Percentiles rank a stretch among this genome's conserved stretches.
Conservation (phyloP, 192 early-diverging fungal genomes). For the Mortierella antarctica region DNA sequence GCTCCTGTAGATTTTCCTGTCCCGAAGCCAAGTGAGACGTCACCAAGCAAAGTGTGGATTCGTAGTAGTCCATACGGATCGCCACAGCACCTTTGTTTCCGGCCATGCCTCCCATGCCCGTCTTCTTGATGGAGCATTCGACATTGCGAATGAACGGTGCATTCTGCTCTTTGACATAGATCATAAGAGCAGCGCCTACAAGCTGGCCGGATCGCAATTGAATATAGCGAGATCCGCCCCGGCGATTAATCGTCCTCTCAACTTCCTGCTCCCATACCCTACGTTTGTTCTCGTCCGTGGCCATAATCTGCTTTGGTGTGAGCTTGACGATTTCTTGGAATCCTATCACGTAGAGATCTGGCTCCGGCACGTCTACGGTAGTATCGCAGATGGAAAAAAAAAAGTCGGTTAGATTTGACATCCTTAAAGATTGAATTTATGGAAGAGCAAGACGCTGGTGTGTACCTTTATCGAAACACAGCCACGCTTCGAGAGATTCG, state of each 20-base stretch:
- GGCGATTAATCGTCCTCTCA: slow-evolving; percentile 59
- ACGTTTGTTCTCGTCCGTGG: slow-evolving; percentile 50
- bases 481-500: slow-evolving; percentile 75
- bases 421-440: background rate
- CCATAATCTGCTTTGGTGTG: slow-evolving; percentile 66
- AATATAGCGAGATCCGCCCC: slow-evolving; percentile 70
- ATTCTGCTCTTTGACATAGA: slow-evolving; percentile 81
- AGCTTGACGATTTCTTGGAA: slow-evolving; percentile 99
- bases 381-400: background rate
- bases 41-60: slow-evolving; percentile 91
- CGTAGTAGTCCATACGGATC: slow-evolving; percentile 85
- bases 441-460: background rate
- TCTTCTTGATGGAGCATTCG: slow-evolving; percentile 88
- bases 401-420: background rate
- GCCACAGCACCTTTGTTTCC: slow-evolving; percentile 99
- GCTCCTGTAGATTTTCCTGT: slow-evolving; percentile 73
- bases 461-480: slow-evolving; percentile 57
- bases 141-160: slow-evolving; percentile 81
- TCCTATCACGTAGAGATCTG: slow-evolving; percentile 89
- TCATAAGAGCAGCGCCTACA: slow-evolving; percentile 89
- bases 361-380: slow-evolving; percentile 56
- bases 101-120: slow-evolving; percentile 93
- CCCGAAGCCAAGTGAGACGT: slow-evolving; percentile 96
- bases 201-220: slow-evolving; percentile 88
- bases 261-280: slow-evolving; percentile 62